Evolutionary conservation across 2,329 filamentous ascomycete genomes (phyloP).

Genomic region (Aspergillus sp.): DNA sequence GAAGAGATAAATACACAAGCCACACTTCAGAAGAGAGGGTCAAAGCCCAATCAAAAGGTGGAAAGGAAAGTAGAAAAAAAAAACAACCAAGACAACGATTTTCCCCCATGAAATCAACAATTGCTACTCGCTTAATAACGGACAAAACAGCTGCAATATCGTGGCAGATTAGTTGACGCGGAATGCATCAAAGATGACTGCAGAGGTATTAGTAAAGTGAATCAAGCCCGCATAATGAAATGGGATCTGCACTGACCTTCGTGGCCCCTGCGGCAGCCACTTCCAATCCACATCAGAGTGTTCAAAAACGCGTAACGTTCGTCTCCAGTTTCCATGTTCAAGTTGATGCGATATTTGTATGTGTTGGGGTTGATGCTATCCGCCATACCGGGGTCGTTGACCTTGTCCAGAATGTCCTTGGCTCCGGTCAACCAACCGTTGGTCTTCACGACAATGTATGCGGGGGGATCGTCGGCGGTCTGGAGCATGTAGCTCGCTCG

Average conservation of each 20-base stretch:
- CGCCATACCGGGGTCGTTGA: slow-evolving; percentile 46
- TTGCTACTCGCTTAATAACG: slow-evolving; percentile 28
- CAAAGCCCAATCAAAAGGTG: slow-evolving; percentile 1
- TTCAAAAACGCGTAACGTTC: slow-evolving; percentile 53
- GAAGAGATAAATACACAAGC: not conserved
- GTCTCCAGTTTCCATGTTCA: slow-evolving; percentile 53
- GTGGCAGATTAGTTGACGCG: slow-evolving; percentile 26
- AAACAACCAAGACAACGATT: slow-evolving; percentile 16
- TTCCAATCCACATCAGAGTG: slow-evolving; percentile 53
- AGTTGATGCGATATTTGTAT: slow-evolving; percentile 52
- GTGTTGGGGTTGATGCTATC: slow-evolving; percentile 51
- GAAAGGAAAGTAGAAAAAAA: slow-evolving; percentile 7
- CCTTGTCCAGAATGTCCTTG: slow-evolving; percentile 52
- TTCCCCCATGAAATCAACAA: slow-evolving; percentile 23
- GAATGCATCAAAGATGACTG: slow-evolving; percentile 31
- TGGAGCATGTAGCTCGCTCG: slow-evolving; percentile 52
- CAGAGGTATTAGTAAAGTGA: slow-evolving; percentile 13
- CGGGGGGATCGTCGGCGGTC: slow-evolving; percentile 53
- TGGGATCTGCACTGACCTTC: slow-evolving; percentile 40
- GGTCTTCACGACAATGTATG: slow-evolving; percentile 50
- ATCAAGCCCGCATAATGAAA: not conserved
- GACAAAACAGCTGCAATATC: slow-evolving; percentile 22
- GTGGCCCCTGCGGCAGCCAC: slow-evolving; percentile 48
- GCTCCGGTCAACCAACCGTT: slow-evolving; percentile 52
- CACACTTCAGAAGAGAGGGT: slow-evolving; percentile 1